Base-by-base conservation (phyloP, 192 early-diverging fungal species). In the Dimargaris verticillata region DNA sequence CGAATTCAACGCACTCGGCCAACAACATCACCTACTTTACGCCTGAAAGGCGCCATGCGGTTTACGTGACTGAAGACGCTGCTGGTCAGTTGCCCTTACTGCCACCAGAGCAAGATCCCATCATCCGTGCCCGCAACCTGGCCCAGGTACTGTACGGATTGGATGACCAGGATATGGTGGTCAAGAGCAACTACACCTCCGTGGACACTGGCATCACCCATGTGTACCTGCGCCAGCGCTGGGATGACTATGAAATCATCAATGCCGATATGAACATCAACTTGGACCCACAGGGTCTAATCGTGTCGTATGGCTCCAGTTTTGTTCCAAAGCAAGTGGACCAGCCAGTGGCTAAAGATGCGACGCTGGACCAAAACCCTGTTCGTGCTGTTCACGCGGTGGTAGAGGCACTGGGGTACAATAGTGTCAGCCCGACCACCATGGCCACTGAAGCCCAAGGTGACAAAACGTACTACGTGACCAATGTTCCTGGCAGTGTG, bases 221-320 rank as follows among this genome's bases (percentile, higher is more conserved):
- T 66, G 84, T 93, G 13, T 86, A 93, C 66, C 63, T 88, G 14
- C 81, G 83, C 48, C 93, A 96, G 64, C 61, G 74, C 9, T 64
- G 80, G 44, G 63, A 86, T 59, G 90, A 83, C 13, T 48, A 88
- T 6, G 76, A 80, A 61, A 80, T 96, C 13, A 68, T 79, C 26
- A 96, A 93, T 68, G 87, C 80, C 45, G 83, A 92, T 64, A 80
- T 72, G 18, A 81, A 78, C 62, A 75, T 80, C 69, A 82, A 87
- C 63, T 49, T 76, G 17, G 72, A 73, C 59, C 4, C 9, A 22
- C 28, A 11, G 29, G 28, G 55, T 42, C 28, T n/a, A 6, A 14
- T 58, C 38, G 41, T 58, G 3, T 58, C 55, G 55, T 25, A 38
- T 11, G 55, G 55, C 15, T 38, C 28, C 15, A 41, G 29, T 18